phyloP scores from a whole-genome alignment of 306 rosid genomes.

The Prunus fruticosa region DNA sequence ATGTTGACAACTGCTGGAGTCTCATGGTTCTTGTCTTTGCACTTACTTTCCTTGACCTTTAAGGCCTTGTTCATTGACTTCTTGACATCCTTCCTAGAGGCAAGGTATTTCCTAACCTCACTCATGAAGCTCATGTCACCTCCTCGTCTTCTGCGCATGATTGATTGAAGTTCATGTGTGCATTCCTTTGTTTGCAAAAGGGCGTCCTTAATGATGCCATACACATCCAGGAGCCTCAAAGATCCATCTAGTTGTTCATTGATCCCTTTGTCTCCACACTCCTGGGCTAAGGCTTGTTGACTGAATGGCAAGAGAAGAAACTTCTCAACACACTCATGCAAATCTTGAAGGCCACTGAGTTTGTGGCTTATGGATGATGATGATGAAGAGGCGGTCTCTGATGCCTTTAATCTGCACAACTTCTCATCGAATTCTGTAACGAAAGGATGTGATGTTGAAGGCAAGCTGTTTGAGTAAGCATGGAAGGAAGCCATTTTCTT shows the following conservation, averaged over 20 bases:
- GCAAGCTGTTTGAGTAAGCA: constrained; percentile 26
- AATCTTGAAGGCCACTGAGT: constrained; percentile 26
- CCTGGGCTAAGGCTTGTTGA: constrained; percentile 20
- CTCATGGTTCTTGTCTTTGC: too few species aligned
- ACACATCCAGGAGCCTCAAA: constrained; percentile 25
- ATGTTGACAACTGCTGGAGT: too few species aligned
- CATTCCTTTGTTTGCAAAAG: constrained; percentile 22
- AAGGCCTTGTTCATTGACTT: too few species aligned
- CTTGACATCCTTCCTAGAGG: too few species aligned
- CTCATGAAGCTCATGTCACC: constrained; percentile 16
- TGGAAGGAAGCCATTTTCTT: constrained; percentile 16
- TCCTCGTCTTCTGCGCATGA: constrained; percentile 20
- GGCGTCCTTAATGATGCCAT: constrained; percentile 22
- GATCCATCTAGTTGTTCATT: constrained; percentile 23
- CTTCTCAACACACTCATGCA: constrained; percentile 22
- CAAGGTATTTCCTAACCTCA: too few species aligned
- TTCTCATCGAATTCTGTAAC: constrained; percentile 24
- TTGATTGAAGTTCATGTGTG: constrained; percentile 19
- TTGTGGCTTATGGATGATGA: constrained; percentile 19
- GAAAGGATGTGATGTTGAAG: constrained; percentile 27
- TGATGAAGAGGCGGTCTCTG: constrained; percentile 18
- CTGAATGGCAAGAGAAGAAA: constrained; percentile 19
- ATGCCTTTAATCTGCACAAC: constrained; percentile 10
- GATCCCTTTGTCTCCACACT: constrained; percentile 7
- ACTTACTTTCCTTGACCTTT: too few species aligned